Evolutionary conservation across 1,284 basidiomycete species (phyloP), one percentile per base, ranked within the genome.

Genomic region (Sparassis latifolia): DNA sequence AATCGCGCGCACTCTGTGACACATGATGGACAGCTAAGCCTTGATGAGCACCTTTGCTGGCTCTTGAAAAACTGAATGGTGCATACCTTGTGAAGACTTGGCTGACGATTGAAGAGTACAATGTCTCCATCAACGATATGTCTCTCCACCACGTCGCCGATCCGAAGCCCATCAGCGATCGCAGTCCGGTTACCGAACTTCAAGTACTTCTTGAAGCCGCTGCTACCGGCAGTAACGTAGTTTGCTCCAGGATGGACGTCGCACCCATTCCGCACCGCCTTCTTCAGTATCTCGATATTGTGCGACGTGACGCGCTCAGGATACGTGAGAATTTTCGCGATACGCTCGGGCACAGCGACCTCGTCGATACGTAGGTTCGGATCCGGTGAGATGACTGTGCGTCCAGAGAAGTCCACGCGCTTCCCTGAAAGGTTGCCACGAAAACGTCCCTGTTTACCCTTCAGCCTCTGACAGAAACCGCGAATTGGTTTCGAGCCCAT

Each of bases 401-500:
- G 88, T 12, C 88, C 97, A 1, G 95, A 98, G 66, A 99, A 99
- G 69, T 99, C 97, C 60, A 99, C 97, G 70, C 97, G 92, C 70
- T 99, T 99, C 55, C 97, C 97, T 0, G 95, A 98, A 20, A 99
- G 77, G 66, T 99, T 99, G 32, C 97, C 97, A 68, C 97, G 83
- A 74, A 99, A 99, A 51, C 97, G 93, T 62, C 97, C 97, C 69
- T 98, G 94, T 68, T 99, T 99, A 42, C 97, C 97, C 73, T 99
- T 99, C 52, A 99, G 76, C 20, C 97, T 89, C 66, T 99, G 97
- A 47, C 97, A 97, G 65, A 99, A 97, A 10, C 97, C 97, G 53
- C 94, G 84, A 59, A 95, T 95, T 2, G 95, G 94, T 62, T 96
- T 95, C 66, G 88, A 84, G 44, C 89, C 88, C 62, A 83, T 82